Evolutionary conservation across 1,139 yeast genomes (phyloP), one percentile per base, ranked within the genome.

Genomic region (Saccharomyces hybrid): DNA sequence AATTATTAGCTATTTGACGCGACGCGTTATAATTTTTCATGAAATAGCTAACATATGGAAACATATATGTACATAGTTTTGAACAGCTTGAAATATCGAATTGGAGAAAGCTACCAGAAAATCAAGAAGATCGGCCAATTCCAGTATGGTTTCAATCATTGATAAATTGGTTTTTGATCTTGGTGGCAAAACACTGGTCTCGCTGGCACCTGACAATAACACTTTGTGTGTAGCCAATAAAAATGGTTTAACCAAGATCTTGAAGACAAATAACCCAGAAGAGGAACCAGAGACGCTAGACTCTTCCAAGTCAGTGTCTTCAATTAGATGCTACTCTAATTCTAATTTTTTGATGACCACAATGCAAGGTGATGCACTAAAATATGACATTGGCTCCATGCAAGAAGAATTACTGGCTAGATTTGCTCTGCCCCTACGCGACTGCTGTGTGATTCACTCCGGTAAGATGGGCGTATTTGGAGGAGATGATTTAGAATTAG

Each of bases 401-500:
- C 60, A 52, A 34, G 60, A 57, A 41, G 53, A 57, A 38, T 53
- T 67, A 32, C 46, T 67, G 49, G 59, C 61, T 9, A 59, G 70
- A 44, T 61, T 63, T 25, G 78, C 86, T 23, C 72, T 88, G 46
- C 87, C 96, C 0, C 68, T 90, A 44, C 76, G 95, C 58, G 87
- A 82, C 57, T 75, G 84, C 4, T 73, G 73, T 16, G 82, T 86
- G 66, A 81, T 88, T 48, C 87, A 85, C 57, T 86, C 83, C 57
- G 96, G 91, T 0, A 76, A 80, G 51, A 77, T 86, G 71, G 73
- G 82, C 2, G 80, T 88, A 0, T 78, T 84, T 54, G 93, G 89
- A 29, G 95, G 96, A 53, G 95, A 88, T 63, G 95, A 87, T 58
- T 77, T 80, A 52, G 81, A 82, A 57, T 74, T 87, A 54, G 74